phyloP scores from a whole-genome alignment of 2,329 filamentous ascomycete species.

The Cordyceps farinosa region DNA sequence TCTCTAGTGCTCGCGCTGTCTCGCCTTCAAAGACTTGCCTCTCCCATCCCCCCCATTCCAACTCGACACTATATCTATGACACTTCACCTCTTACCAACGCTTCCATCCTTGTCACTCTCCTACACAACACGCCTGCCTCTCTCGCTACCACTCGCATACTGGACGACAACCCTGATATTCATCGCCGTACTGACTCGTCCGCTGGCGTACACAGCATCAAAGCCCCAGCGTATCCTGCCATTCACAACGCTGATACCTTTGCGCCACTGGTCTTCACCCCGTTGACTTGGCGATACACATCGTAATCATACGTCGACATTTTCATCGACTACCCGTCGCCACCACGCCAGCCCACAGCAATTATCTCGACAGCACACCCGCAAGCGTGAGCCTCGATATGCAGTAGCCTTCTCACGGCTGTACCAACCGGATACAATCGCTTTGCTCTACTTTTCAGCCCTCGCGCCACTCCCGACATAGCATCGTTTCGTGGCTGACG shows the following conservation, averaged over 20 bases:
- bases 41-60: slow-evolving; percentile 13
- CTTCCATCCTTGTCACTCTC: background rate
- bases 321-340: background rate
- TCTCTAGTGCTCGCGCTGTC: slow-evolving; percentile 7
- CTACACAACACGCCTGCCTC: background rate
- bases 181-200: background rate
- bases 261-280: background rate
- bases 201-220: background rate
- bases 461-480: background rate
- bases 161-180: background rate
- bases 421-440: background rate
- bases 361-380: background rate
- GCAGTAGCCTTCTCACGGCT: slow-evolving; percentile 1
- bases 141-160: background rate
- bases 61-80: slow-evolving; percentile 4
- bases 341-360: background rate
- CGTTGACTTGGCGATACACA: background rate
- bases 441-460: background rate
- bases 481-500: background rate
- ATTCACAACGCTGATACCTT: background rate
- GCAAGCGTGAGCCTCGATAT: slow-evolving; percentile 8
- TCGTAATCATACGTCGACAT: background rate
- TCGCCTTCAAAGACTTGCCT: slow-evolving; percentile 12
- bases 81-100: slow-evolving; percentile 5
- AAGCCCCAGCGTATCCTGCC: background rate